Evolutionary conservation across 306 rosid species (phyloP).

Genomic region (Quercus wislizeni): DNA sequence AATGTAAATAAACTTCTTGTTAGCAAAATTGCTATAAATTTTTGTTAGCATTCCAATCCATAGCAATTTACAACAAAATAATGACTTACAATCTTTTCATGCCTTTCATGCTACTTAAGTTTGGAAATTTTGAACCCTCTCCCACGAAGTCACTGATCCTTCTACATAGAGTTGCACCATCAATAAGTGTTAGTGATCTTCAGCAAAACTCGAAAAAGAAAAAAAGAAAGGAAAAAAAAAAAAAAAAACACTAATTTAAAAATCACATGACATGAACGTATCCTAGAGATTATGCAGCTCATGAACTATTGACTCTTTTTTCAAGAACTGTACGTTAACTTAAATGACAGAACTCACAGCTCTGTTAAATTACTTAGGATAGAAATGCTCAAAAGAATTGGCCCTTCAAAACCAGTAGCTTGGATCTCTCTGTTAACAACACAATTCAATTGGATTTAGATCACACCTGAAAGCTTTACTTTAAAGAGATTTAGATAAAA

Average conservation of each 20-base stretch:
- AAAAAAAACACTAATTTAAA: too few relatives aligned
- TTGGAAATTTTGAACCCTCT: conserved; percentile 13
- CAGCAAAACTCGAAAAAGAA: too few relatives aligned
- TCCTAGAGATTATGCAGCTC: not conserved
- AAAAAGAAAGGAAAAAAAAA: too few relatives aligned
- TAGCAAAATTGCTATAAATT: not conserved
- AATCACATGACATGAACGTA: not conserved
- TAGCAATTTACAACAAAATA: not conserved
- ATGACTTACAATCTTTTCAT: conserved; percentile 18
- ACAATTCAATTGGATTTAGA: too few relatives aligned
- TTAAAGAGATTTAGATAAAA: not conserved
- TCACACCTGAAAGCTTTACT: too few relatives aligned
- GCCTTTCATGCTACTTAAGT: conserved; percentile 8
- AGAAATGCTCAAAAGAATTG: too few relatives aligned
- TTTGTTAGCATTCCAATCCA: not conserved
- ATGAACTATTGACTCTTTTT: not conserved
- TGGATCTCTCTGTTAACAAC: too few relatives aligned
- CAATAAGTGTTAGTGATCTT: not conserved
- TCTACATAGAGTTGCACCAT: conserved; percentile 11
- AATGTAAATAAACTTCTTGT: not conserved
- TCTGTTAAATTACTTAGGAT: too few relatives aligned
- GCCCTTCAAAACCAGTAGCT: too few relatives aligned
- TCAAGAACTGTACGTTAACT: too few relatives aligned
- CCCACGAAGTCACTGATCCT: conserved; percentile 27
- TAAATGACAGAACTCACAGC: too few relatives aligned